Base-by-base conservation (phyloP, 495 filamentous ascomycete species). In the Tuber calosporum region DNA sequence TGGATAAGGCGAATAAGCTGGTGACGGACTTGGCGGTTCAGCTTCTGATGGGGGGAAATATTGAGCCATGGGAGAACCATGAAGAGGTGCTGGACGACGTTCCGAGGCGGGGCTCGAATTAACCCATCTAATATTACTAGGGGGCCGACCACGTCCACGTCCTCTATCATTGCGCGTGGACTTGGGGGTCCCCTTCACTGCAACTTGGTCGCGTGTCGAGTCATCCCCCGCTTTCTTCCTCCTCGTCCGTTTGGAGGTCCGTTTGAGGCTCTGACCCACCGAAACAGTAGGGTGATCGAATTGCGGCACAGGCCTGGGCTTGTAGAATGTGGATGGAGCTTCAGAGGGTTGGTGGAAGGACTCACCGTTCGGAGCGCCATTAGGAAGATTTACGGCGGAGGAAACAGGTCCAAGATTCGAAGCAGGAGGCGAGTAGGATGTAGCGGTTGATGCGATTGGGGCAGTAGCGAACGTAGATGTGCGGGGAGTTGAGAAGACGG, bases 1-100 rank as follows among this genome's bases (percentile, higher is more conserved):
- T 13, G 76, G 76, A 36, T 77, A 78, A 39, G 76, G 76, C 37
- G 76, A 78, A 39, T 78, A 78, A 30, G 76, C 76, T 15, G 76
- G 76, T 7, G 76, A 78, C 30, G 76, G 76, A 17, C 76, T 78
- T 30, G 76, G 71, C 8, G 71, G 45, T 42, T 73, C 76, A 41
- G 39, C 71, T 22, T 58, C 48, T 43, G 76, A 41, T 13, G 68
- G 42, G 36, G 70, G 26, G 19, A 77, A 45, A 66, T 42, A 39
- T 13, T 30, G 53, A 62, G 26, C 53, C 26, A 34, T 20, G 19
- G 76, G 75, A n/a, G 74, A 62, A 8, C 41, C 70, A 36, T 53
- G 70, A 37, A 30, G 36, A 34, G 53, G 26, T 34, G 53, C 13
- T 5, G 26, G n/a, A 34, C 53, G 26, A 62, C 34, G 26, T 1